These are phyloP conservation scores for Flaveria linearis DNA, from an alignment of 129 eudicot species.

Conservation along the genomic window DNA sequence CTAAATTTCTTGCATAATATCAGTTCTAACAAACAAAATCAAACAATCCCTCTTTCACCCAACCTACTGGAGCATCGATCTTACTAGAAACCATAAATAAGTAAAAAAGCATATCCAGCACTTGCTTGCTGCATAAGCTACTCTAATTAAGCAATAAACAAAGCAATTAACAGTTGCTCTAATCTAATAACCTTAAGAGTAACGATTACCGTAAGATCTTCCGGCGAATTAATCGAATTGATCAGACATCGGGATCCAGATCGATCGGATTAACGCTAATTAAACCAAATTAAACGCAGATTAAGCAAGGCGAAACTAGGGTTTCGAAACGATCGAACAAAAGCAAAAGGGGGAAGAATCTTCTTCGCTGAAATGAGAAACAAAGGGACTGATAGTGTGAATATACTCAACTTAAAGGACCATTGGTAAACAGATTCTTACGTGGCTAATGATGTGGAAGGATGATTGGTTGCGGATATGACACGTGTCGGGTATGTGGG, in stretches of 20 bases:
- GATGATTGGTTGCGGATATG: slow-evolving; percentile 17
- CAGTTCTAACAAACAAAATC: background rate
- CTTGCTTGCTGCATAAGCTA: background rate
- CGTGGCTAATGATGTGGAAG: slow-evolving; percentile 35
- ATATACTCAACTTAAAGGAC: slow-evolving; percentile 14
- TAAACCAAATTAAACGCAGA: background rate
- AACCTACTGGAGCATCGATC: background rate
- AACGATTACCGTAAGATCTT: slow-evolving; percentile 17
- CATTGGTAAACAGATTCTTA: background rate
- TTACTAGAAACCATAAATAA: slow-evolving; percentile 1
- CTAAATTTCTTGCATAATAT: background rate
- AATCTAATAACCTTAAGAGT: slow-evolving; percentile 14
- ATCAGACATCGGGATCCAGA: slow-evolving; percentile 9
- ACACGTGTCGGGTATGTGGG: slow-evolving; percentile 36
- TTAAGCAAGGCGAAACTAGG: slow-evolving; percentile 9
- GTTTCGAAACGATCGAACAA: slow-evolving; percentile 2
- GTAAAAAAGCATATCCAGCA: background rate
- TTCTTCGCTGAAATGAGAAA: slow-evolving; percentile 27
- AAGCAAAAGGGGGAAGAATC: slow-evolving; percentile 15
- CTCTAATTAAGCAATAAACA: background rate
- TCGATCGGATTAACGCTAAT: slow-evolving; percentile 2
- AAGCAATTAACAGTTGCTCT: slow-evolving; percentile 15
- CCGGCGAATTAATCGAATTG: background rate
- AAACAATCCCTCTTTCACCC: slow-evolving; percentile 6
- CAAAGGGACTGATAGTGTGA: slow-evolving; percentile 28